Percentiles rank a stretch among this genome's conserved stretches.
These are phyloP conservation scores for Phoma sp. DNA, from an alignment of 2,329 filamentous ascomycete species.

Conservation along the genomic window DNA sequence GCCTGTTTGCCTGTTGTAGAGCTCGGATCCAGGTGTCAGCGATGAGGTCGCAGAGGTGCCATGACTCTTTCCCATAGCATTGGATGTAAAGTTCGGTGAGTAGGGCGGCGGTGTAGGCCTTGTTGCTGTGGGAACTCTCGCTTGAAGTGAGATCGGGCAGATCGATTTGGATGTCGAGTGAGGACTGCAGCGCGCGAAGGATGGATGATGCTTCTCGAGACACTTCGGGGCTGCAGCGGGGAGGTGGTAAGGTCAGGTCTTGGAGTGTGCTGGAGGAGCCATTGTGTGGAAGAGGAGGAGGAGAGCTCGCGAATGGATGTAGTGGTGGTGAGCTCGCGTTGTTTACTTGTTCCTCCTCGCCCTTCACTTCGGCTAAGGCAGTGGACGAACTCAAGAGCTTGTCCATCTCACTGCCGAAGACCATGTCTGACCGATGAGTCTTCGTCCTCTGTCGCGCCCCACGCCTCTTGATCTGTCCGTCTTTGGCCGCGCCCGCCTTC, in stretches of 20 bases:
- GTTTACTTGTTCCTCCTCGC: neutral
- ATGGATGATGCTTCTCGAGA: slow-evolving; percentile 7
- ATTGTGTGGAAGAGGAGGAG: neutral
- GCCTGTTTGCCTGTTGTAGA: slow-evolving; percentile 27
- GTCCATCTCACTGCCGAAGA: slow-evolving; percentile 13
- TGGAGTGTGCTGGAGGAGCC: neutral
- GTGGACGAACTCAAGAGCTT: neutral
- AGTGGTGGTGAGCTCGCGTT: too few species aligned
- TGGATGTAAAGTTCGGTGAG: slow-evolving; percentile 38
- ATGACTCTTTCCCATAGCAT: slow-evolving; percentile 21
- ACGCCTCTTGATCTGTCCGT: neutral
- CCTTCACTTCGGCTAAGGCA: neutral
- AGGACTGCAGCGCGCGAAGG: slow-evolving; percentile 4
- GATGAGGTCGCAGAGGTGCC: slow-evolving; percentile 38
- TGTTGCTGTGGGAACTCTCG: neutral
- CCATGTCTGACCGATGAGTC: neutral
- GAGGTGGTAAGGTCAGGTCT: neutral
- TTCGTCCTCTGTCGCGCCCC: slow-evolving; percentile 1
- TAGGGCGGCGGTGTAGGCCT: slow-evolving; percentile 25
- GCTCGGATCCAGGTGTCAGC: slow-evolving; percentile 44
- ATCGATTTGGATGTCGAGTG: slow-evolving; percentile 15
- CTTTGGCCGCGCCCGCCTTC: too few species aligned
- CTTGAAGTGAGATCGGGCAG: slow-evolving; percentile 22
- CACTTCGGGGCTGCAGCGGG: neutral
- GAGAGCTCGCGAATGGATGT: too few species aligned